Evolutionary conservation across 208 protist genomes (phyloP).

Genomic region (Trypanosomatidae sp.): DNA sequence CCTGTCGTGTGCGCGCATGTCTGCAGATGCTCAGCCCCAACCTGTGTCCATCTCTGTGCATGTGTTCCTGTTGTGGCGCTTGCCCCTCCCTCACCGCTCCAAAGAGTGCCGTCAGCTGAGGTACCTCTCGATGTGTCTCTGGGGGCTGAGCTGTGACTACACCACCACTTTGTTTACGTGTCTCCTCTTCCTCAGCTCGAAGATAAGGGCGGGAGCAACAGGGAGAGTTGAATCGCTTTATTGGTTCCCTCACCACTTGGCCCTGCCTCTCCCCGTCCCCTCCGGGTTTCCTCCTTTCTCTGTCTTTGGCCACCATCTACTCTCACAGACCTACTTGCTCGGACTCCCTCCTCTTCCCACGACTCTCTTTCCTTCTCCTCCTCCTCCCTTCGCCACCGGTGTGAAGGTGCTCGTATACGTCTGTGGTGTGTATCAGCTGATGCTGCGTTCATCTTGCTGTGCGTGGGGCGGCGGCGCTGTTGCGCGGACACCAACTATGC

Average conservation of each 20-base stretch:
- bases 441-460: slow-evolving; percentile 13
- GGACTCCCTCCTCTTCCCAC: no score
- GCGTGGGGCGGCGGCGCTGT: slow-evolving; percentile 2
- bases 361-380: background rate
- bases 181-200: background rate
- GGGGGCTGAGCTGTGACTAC: no score
- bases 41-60: background rate
- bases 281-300: background rate
- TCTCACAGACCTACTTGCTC: background rate
- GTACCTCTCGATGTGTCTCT: background rate
- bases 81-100: background rate
- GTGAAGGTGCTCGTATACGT: background rate
- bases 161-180: background rate
- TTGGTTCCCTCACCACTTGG: no score
- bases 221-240: no score
- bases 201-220: background rate
- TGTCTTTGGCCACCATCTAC: background rate
- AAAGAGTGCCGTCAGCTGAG: background rate
- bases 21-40: background rate
- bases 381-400: background rate
- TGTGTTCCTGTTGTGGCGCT: background rate
- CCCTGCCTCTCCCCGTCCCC: no score
- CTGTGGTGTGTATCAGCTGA: background rate
- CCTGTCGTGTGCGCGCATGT: background rate
- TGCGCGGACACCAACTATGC: background rate